Evolutionary conservation across 345 rosid species (phyloP).

Genomic region (Rhodamnia rubescens): DNA sequence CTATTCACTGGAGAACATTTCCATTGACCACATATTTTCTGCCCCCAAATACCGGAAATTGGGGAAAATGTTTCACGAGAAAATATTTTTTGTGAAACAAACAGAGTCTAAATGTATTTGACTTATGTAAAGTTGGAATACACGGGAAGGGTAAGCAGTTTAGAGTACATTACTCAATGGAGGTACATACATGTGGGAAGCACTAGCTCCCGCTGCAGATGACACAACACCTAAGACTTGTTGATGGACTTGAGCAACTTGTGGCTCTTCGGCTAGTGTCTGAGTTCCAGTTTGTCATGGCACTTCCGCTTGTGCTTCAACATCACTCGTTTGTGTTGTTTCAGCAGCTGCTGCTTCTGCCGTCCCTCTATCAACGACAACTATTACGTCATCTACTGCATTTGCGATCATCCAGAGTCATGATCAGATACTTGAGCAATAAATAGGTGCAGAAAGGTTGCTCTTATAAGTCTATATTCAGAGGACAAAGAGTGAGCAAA

Average conservation of each 20-base stretch:
- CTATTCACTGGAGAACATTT: too few species aligned
- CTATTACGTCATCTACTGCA: slow-evolving; percentile 18
- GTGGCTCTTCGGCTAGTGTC: slow-evolving; percentile 1
- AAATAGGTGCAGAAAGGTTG: not conserved
- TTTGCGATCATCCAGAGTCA: not conserved
- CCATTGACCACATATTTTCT: too few species aligned
- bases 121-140: not conserved
- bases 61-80: too few species aligned
- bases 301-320: not conserved
- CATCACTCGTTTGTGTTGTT: not conserved
- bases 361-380: slow-evolving; percentile 1
- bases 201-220: slow-evolving; percentile 81
- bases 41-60: too few species aligned
- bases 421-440: not conserved
- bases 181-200: slow-evolving; percentile 47
- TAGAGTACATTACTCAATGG: not conserved
- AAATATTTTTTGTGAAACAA: too few species aligned
- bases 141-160: not conserved
- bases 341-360: not conserved
- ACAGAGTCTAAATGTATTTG: not conserved
- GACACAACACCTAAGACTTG: slow-evolving; percentile 75
- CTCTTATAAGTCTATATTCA: not conserved
- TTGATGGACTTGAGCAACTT: slow-evolving; percentile 7
- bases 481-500: not conserved
- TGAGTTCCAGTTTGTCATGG: not conserved